A percentile compares a stretch with the other conserved stretches of the same genome.
These are phyloP conservation scores for Xanthoconium separans DNA, from an alignment of 1,284 basidiomycete species.

Conservation along the genomic window DNA sequence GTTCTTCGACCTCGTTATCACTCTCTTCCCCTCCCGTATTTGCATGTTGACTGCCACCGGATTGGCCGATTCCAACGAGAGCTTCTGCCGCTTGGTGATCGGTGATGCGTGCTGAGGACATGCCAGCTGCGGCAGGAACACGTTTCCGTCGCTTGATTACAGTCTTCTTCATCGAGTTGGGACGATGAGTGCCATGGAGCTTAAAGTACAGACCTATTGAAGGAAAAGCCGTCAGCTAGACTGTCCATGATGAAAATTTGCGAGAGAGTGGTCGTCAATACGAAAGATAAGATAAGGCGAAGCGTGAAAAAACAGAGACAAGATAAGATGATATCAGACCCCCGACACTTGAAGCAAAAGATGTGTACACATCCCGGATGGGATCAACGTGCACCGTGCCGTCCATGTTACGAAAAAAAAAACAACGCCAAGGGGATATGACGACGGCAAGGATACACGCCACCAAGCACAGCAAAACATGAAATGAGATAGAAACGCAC, in stretches of 20 bases:
- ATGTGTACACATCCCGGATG: slow-evolving; percentile 20
- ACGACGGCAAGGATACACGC: slow-evolving; percentile 24
- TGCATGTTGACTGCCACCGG: slow-evolving; percentile 41
- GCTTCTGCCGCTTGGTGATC: slow-evolving; percentile 84
- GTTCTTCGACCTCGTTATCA: slow-evolving; percentile 50
- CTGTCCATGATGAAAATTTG: neutral
- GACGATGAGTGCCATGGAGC: slow-evolving; percentile 94
- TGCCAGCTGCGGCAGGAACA: slow-evolving; percentile 71
- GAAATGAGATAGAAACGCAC: slow-evolving; percentile 53
- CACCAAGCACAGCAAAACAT: slow-evolving; percentile 28
- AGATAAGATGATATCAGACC: slow-evolving; percentile 21
- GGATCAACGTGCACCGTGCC: slow-evolving; percentile 24
- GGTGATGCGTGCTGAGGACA: slow-evolving; percentile 58
- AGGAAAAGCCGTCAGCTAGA: slow-evolving; percentile 23
- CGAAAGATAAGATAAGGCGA: slow-evolving; percentile 25
- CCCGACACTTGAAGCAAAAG: slow-evolving; percentile 18
- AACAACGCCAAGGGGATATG: slow-evolving; percentile 15
- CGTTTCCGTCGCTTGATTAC: slow-evolving; percentile 98
- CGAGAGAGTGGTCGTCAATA: slow-evolving; percentile 3
- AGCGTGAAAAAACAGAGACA: slow-evolving; percentile 10
- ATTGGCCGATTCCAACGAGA: slow-evolving; percentile 72
- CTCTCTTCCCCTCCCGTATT: slow-evolving; percentile 52
- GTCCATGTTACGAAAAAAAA: slow-evolving; percentile 23
- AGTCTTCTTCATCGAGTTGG: slow-evolving; percentile 98
- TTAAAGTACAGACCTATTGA: slow-evolving; percentile 92